phyloP scores from a whole-genome alignment of 176 grass and related monocot species.

The Alloteropsis semialata region DNA sequence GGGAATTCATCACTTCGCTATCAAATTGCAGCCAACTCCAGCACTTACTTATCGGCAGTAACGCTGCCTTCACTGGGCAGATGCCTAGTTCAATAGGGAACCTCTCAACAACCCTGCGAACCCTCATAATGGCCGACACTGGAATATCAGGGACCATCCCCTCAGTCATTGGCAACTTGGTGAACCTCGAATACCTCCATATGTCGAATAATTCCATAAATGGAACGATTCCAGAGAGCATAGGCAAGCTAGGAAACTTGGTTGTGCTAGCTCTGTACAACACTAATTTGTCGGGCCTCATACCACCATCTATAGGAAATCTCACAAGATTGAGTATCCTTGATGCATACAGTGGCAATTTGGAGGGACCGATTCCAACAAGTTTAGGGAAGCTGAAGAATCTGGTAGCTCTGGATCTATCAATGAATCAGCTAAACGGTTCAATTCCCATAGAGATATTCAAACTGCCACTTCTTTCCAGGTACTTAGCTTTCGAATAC shows the following conservation, averaged over 20 bases:
- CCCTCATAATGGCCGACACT: background rate
- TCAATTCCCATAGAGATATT: background rate
- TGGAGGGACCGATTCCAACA: background rate
- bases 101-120: background rate
- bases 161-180: background rate
- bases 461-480: background rate
- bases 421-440: background rate
- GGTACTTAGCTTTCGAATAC: background rate
- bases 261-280: background rate
- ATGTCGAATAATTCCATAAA: background rate
- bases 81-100: background rate
- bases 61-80: background rate
- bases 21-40: background rate
- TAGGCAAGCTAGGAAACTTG: background rate
- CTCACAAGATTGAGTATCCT: background rate
- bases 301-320: slow-evolving; percentile 21
- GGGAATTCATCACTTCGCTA: slow-evolving; percentile 7
- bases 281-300: background rate
- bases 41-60: background rate
- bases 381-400: background rate
- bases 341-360: background rate
- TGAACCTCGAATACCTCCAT: background rate
- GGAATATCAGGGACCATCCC: background rate
- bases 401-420: background rate
- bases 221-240: background rate